These are phyloP conservation scores for Ormosia semicastrata DNA, from an alignment of 306 rosid genomes.

Conservation along the genomic window DNA sequence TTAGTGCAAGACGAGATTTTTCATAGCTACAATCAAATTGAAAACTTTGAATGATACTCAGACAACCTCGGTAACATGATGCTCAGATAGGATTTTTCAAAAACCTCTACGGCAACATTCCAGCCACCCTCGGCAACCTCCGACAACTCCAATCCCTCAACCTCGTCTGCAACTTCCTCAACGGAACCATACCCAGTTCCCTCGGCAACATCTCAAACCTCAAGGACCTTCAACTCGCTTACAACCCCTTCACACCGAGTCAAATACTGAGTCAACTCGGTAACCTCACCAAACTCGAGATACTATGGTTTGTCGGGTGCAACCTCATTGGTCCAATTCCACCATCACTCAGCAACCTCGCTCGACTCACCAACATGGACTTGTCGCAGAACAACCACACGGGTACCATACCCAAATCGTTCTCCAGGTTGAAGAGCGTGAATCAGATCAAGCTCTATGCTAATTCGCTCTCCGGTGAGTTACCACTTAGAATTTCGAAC, in stretches of 20 bases:
- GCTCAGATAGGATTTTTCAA: too few species aligned
- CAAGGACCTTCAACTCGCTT: constrained; percentile 47
- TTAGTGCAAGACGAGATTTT: too few species aligned
- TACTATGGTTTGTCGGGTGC: constrained; percentile 34
- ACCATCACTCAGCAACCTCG: constrained; percentile 27
- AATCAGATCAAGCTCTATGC: constrained; percentile 49
- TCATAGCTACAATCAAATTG: too few species aligned
- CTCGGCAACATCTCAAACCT: constrained; percentile 46
- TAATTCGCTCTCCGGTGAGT: constrained; percentile 56
- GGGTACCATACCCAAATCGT: constrained; percentile 50
- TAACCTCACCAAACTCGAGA: constrained; percentile 42
- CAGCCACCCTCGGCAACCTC: constrained; percentile 43
- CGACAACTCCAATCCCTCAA: constrained; percentile 37
- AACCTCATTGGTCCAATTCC: constrained; percentile 57
- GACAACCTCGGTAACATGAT: too few species aligned
- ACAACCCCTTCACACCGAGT: constrained; percentile 45
- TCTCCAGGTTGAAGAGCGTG: constrained; percentile 36
- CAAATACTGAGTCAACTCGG: constrained; percentile 51
- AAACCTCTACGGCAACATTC: constrained; percentile 56
- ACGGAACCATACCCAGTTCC: constrained; percentile 40
- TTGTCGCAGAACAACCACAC: constrained; percentile 44
- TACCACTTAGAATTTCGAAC: constrained; percentile 48
- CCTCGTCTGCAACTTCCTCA: constrained; percentile 38
- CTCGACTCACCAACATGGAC: constrained; percentile 39
- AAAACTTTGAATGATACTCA: too few species aligned